Conservation (phyloP, 345 rosid genomes). For the Heritiera fomes region DNA sequence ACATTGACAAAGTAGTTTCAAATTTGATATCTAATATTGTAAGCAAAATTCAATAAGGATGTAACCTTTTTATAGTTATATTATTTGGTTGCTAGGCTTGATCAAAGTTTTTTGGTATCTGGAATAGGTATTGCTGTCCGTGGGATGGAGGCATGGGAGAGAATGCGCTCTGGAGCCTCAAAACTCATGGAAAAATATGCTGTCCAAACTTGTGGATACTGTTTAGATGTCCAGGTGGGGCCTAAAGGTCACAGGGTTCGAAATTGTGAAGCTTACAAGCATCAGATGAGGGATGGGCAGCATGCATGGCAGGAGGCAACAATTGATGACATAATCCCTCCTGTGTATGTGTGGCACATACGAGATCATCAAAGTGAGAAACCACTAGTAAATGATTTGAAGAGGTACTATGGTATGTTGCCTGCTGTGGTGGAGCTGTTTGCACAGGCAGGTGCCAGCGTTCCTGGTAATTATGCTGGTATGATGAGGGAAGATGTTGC, state of each 20-base stretch:
- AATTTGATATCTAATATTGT: background rate
- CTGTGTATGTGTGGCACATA: slow-evolving; percentile 53
- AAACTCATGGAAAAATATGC: too few relatives aligned
- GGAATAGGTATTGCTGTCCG: slow-evolving; percentile 2
- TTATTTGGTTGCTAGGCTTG: too few relatives aligned
- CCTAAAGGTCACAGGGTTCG: slow-evolving; percentile 44
- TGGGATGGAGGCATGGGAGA: too few relatives aligned
- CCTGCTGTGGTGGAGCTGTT: slow-evolving; percentile 40
- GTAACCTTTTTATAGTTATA: too few relatives aligned
- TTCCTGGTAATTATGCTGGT: slow-evolving; percentile 32
- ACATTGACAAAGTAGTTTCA: background rate
- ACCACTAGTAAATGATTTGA: slow-evolving; percentile 41
- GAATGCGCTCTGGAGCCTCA: too few relatives aligned
- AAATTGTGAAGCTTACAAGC: slow-evolving; percentile 54
- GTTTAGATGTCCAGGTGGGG: too few relatives aligned
- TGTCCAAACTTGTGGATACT: too few relatives aligned
- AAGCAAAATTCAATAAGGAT: too few relatives aligned
- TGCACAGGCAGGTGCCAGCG: slow-evolving; percentile 47
- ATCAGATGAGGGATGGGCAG: slow-evolving; percentile 64
- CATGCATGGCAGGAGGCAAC: slow-evolving; percentile 63
- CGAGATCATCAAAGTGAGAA: slow-evolving; percentile 23
- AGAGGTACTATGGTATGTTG: slow-evolving; percentile 51
- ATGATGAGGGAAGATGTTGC: slow-evolving; percentile 45
- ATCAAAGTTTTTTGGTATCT: too few relatives aligned
- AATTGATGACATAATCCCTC: slow-evolving; percentile 48